A percentile compares a stretch with the other conserved stretches of the same genome.
Evolutionary conservation across 1,284 basidiomycete species (phyloP).

Genomic region (Butyriboletus appendiculatus): DNA sequence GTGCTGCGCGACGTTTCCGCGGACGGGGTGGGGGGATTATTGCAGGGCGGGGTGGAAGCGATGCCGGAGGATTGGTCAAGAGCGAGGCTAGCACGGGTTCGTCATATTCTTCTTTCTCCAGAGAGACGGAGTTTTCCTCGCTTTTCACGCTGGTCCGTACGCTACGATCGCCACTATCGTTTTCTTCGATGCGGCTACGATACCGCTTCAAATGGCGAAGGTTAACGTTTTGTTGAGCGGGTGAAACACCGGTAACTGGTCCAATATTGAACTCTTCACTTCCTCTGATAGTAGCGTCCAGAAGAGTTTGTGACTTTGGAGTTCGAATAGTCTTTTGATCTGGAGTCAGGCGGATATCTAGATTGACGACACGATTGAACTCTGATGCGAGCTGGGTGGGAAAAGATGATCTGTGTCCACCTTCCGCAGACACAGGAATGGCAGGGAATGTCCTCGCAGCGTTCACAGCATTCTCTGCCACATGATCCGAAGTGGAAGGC

Average conservation of each 20-base stretch:
- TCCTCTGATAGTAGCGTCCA: constrained; percentile 10
- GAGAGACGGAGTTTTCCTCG: constrained; percentile 15
- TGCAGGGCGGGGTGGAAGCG: constrained; percentile 15
- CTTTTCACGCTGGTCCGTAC: constrained; percentile 24
- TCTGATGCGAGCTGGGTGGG: constrained; percentile 14
- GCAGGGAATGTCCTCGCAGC: constrained; percentile 3
- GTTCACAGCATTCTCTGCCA: not conserved
- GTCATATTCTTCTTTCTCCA: constrained; percentile 21
- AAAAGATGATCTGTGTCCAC: constrained; percentile 3
- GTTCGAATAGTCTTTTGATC: constrained; percentile 20
- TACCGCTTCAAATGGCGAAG: constrained; percentile 33
- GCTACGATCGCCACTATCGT: constrained; percentile 31
- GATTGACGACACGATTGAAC: constrained; percentile 2
- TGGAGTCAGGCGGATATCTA: constrained; percentile 3
- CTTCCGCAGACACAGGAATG: constrained; percentile 8
- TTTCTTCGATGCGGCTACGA: constrained; percentile 29
- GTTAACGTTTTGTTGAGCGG: constrained; percentile 31
- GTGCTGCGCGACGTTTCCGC: constrained; percentile 11
- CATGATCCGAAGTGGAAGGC: not conserved
- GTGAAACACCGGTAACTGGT: constrained; percentile 24
- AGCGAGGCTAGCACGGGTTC: not conserved
- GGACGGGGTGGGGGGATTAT: constrained; percentile 32
- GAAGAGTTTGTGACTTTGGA: constrained; percentile 28
- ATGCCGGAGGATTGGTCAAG: not conserved
- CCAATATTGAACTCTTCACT: constrained; percentile 25